A percentile compares a stretch with the other conserved stretches of the same genome.
These are phyloP conservation scores for Scutellaria minor DNA, from an alignment of 257 asterid species.

Conservation along the genomic window DNA sequence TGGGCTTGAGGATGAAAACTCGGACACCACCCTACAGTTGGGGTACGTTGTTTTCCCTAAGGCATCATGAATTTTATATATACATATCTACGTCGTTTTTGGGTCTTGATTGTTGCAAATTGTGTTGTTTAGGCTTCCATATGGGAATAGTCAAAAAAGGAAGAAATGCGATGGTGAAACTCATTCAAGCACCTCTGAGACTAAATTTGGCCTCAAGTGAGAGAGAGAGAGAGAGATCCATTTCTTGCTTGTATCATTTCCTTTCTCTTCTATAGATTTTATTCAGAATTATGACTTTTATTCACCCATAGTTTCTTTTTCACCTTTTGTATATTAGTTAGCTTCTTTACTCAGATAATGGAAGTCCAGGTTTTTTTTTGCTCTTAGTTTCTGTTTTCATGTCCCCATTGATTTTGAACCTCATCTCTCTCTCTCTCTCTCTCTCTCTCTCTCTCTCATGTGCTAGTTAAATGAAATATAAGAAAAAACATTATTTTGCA, in stretches of 20 bases:
- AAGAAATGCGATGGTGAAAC: slow-evolving; percentile 50
- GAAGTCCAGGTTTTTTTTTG: not conserved
- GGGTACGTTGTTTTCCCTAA: slow-evolving; percentile 43
- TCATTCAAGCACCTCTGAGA: slow-evolving; percentile 42
- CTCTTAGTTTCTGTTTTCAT: not conserved
- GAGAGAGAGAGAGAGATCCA: not conserved
- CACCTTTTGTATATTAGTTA: slow-evolving; percentile 32
- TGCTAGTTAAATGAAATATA: not conserved
- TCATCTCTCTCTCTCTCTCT: not conserved
- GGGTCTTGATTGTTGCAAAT: not conserved
- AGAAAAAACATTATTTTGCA: not conserved
- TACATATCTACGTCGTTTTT: not conserved
- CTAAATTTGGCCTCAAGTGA: slow-evolving; percentile 27
- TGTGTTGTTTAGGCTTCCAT: slow-evolving; percentile 55
- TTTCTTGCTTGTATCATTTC: not conserved
- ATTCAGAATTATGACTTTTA: slow-evolving; percentile 18
- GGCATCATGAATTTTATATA: not conserved
- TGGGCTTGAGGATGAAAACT: slow-evolving; percentile 52
- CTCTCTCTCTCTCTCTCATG: not conserved
- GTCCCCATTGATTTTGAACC: not conserved
- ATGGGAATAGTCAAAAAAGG: slow-evolving; percentile 43
- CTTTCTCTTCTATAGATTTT: slow-evolving; percentile 6
- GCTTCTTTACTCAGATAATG: slow-evolving; percentile 11
- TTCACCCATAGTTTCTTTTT: slow-evolving; percentile 23
- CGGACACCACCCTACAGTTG: slow-evolving; percentile 61